Conservation (phyloP, 345 rosid species). For the Citrus unshiu region DNA sequence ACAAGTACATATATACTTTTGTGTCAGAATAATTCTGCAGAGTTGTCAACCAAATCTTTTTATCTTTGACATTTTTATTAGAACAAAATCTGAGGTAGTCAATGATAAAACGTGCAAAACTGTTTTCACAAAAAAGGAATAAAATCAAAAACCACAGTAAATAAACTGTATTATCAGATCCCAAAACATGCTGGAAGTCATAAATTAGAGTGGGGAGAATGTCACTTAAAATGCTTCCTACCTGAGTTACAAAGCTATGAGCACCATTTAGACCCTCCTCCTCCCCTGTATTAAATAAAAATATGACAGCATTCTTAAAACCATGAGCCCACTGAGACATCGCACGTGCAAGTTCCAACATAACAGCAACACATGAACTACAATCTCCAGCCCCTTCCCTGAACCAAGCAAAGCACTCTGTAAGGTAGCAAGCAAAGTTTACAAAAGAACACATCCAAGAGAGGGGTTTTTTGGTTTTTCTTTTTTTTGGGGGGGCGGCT, state of each 20-base stretch:
- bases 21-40: neutral
- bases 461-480: no score
- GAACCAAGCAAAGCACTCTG: constrained; percentile 19
- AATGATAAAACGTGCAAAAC: neutral
- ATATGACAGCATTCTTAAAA: constrained; percentile 78
- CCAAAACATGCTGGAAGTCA: no score
- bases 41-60: neutral
- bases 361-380: constrained; percentile 92
- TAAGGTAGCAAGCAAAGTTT: neutral
- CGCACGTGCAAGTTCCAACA: constrained; percentile 95
- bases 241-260: constrained; percentile 98
- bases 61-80: no score
- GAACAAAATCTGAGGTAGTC: neutral
- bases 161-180: no score
- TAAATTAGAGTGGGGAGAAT: neutral
- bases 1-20: neutral
- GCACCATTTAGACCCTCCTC: constrained; percentile 98
- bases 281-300: constrained; percentile 90
- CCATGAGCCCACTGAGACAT: constrained; percentile 95
- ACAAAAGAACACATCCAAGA: neutral
- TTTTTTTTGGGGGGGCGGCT: no score
- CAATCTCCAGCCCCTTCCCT: constrained; percentile 99
- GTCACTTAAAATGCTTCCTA: constrained; percentile 19
- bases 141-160: no score
- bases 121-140: no score